These are phyloP conservation scores for Rhodotorula sp. DNA, from an alignment of 1,284 basidiomycete species.

Conservation along the genomic window DNA sequence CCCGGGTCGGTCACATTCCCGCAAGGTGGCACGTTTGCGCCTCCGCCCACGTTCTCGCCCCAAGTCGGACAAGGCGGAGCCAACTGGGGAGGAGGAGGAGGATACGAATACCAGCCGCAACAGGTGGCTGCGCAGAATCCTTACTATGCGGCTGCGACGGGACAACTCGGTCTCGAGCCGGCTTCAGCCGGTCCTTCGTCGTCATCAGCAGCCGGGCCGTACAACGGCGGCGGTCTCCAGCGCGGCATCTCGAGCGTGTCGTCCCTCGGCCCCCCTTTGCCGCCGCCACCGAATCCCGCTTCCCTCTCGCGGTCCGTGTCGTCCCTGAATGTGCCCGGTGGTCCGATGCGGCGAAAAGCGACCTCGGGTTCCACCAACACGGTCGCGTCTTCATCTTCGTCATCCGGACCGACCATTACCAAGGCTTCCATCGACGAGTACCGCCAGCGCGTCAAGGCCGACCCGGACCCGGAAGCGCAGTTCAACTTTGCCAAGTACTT, in stretches of 20 bases:
- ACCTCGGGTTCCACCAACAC: conserved; percentile 13
- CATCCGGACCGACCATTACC: conserved; percentile 48
- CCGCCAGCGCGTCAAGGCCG: conserved; percentile 90
- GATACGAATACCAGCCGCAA: conserved; percentile 31
- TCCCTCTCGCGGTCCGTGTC: conserved; percentile 29
- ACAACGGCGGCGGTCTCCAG: conserved; percentile 15
- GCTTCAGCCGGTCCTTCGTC: neutral
- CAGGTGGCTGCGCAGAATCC: conserved; percentile 37
- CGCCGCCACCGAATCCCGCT: neutral
- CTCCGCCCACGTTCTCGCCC: conserved; percentile 9
- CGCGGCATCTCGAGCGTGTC: conserved; percentile 34
- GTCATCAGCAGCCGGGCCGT: neutral
- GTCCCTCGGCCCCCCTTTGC: conserved; percentile 3
- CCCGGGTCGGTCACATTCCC: neutral
- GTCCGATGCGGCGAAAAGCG: conserved; percentile 26
- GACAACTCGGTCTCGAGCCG: conserved; percentile 34
- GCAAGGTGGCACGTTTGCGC: conserved; percentile 21
- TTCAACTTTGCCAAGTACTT: conserved; percentile 96
- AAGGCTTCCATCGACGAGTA: conserved; percentile 98
- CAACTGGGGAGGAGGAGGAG: conserved; percentile 20
- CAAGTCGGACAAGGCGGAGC: no score
- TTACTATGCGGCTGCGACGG: conserved; percentile 41
- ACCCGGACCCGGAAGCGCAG: conserved; percentile 98
- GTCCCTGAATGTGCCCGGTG: conserved; percentile 25
- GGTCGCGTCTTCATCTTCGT: conserved; percentile 5